Percentiles rank a stretch among this genome's conserved stretches.
Conservation (phyloP, 805 yeast species). For the Monosporozyma solicola region DNA sequence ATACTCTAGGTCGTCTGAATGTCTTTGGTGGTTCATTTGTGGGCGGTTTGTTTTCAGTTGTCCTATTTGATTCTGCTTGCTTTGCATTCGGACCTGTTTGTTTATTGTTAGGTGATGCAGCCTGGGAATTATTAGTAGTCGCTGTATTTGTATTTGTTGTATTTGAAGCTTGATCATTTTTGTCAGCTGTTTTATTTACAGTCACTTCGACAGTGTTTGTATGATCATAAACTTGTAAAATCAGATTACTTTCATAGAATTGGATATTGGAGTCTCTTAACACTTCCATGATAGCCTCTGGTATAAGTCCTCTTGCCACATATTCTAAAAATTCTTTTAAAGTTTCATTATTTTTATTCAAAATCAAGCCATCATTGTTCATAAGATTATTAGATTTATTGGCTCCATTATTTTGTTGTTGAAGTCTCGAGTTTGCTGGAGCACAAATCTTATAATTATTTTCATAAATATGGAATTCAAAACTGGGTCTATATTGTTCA, state of each 20-base stretch:
- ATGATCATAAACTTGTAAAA: slow-evolving; percentile 82
- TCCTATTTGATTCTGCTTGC: neutral
- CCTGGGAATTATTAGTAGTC: neutral
- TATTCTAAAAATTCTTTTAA: slow-evolving; percentile 72
- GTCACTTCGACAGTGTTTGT: slow-evolving; percentile 38
- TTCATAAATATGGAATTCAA: slow-evolving; percentile 85
- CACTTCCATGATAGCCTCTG: slow-evolving; percentile 83
- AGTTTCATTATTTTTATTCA: slow-evolving; percentile 61
- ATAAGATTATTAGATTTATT: slow-evolving; percentile 15
- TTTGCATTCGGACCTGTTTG: neutral
- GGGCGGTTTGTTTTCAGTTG: neutral
- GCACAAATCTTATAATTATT: slow-evolving; percentile 88
- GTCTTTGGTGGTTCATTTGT: slow-evolving; percentile 6
- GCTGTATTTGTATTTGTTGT: neutral
- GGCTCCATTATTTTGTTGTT: slow-evolving; percentile 31
- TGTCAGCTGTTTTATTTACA: slow-evolving; percentile 6
- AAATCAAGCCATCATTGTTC: slow-evolving; percentile 62
- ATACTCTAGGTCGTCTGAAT: slow-evolving; percentile 54
- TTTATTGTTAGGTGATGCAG: neutral
- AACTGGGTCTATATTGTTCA: slow-evolving; percentile 65
- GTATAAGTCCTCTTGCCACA: slow-evolving; percentile 74
- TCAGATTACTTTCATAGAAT: slow-evolving; percentile 84
- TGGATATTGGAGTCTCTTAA: slow-evolving; percentile 77
- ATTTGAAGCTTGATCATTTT: neutral
- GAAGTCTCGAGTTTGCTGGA: slow-evolving; percentile 36